Base-by-base conservation (phyloP, 768 basidiomycete genomes). In the Boletus edulis region DNA sequence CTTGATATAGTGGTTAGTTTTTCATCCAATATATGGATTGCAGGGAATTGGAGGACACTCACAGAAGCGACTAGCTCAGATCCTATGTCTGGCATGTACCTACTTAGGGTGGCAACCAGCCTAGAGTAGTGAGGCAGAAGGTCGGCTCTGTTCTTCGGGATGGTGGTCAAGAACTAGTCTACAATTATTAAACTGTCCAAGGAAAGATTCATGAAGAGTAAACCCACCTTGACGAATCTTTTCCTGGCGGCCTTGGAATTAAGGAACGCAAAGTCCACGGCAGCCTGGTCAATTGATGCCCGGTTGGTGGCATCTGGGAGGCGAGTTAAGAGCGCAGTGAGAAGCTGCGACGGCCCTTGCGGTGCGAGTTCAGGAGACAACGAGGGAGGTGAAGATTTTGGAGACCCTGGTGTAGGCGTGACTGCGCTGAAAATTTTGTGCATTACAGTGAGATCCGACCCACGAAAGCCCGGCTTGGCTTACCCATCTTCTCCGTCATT, bases 181-280 rank as follows among this genome's bases (percentile, higher is more conserved):
- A 27, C 34, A 46, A 29, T 57, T 27, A 58, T 61, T 24, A 39
- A 52, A 55, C 41, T 50, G 61, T 5, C 22, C 49, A 18, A 24
- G 34, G 37, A 35, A 45, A 51, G 22, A 44, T 32, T n/a, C 22
- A 38, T n/a, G 31, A 3, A 15, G 41, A 52, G 45, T 24, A 58
- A 46, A 51, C 59, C 52, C 42, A 94, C 95, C 81, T 86, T 94
- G 60, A 92, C 78, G 39, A 98, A 79, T 52, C 97, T 76, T 69
- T 96, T 98, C 62, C 97, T 78, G 13, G 95, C 92, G 20, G 96
- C 94, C 69, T 98, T 98, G 41, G 94, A 95, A 67, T 98, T 99
- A 54, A 99, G 76, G 65, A 95, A 93, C 0, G 94, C 92, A 69
- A 99, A 99, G 58, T 99, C 96, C 38, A 98, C 84, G 0, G 94